phyloP scores from a whole-genome alignment of 345 rosid genomes.

The Dovyalis caffra region DNA sequence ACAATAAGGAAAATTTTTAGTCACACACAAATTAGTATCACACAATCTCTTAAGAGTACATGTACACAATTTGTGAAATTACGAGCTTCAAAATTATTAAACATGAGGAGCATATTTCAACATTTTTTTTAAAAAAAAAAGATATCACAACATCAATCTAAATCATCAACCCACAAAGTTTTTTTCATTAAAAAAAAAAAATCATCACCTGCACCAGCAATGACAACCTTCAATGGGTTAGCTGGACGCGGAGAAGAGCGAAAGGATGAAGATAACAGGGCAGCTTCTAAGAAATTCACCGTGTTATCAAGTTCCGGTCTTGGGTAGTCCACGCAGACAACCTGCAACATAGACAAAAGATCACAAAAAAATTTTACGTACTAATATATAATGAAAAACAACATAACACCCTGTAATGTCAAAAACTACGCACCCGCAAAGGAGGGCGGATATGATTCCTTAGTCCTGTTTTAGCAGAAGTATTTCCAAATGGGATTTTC shows the following conservation, averaged over 20 bases:
- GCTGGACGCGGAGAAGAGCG: conserved; percentile 59
- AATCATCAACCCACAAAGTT: background rate
- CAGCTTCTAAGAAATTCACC: conserved; percentile 81
- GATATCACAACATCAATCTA: background rate
- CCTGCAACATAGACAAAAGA: conserved; percentile 34
- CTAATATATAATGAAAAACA: background rate
- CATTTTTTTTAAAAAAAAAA: no score
- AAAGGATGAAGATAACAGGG: conserved; percentile 70
- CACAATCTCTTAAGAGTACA: background rate
- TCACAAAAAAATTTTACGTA: background rate
- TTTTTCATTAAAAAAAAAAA: background rate
- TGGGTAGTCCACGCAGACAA: conserved; percentile 78
- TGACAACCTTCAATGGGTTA: conserved; percentile 72
- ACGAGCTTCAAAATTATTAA: background rate
- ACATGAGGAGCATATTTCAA: background rate
- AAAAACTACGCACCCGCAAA: conserved; percentile 43
- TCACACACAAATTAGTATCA: background rate
- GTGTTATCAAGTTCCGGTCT: conserved; percentile 83
- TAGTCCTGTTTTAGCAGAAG: conserved; percentile 30
- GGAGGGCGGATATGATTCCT: conserved; percentile 33
- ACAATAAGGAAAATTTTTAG: conserved; percentile 8
- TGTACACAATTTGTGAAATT: no score
- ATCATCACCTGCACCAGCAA: conserved; percentile 84
- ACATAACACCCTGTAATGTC: background rate
- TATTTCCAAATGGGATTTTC: conserved; percentile 34